Percentiles rank a stretch among this genome's conserved stretches.
phyloP scores from a whole-genome alignment of 139 green algal species.

The Bryopsis sp. region DNA sequence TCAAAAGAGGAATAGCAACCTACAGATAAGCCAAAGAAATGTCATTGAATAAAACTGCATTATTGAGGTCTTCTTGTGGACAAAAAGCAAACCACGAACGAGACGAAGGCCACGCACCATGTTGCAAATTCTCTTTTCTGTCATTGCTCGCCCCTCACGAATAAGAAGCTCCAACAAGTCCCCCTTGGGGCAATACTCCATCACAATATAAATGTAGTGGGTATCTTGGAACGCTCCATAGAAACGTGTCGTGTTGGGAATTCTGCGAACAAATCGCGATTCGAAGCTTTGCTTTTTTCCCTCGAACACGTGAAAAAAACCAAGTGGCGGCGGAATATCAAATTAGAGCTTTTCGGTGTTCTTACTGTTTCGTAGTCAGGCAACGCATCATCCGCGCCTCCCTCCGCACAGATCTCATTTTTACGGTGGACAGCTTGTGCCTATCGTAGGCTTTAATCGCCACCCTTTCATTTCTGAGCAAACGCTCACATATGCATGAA shows the following conservation, averaged over 20 bases:
- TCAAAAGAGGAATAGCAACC: conserved; percentile 43
- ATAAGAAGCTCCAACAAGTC: conserved; percentile 62
- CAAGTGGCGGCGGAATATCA: too few species aligned
- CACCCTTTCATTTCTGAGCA: conserved; percentile 11
- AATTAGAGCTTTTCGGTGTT: too few species aligned
- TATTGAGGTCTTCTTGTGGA: not conserved
- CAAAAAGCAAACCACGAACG: too few species aligned
- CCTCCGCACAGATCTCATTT: conserved; percentile 47
- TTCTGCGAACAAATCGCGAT: too few species aligned
- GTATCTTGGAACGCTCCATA: conserved; percentile 53
- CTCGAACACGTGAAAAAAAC: conserved; percentile 1
- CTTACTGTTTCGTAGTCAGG: conserved; percentile 39
- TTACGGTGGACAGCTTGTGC: conserved; percentile 32
- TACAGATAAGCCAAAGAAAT: too few species aligned
- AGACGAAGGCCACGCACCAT: too few species aligned
- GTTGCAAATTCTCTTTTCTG: conserved; percentile 33
- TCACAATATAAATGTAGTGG: conserved; percentile 54
- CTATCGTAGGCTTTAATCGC: conserved; percentile 53
- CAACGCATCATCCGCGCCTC: conserved; percentile 64
- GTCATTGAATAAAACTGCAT: too few species aligned
- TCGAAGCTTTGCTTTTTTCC: not conserved
- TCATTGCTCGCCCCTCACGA: conserved; percentile 43
- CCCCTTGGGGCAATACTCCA: conserved; percentile 55
- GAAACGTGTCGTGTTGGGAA: conserved; percentile 41
- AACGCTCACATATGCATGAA: not conserved